Evolutionary conservation across 2,329 filamentous ascomycete species (phyloP), one percentile per base, ranked within the genome.

Genomic region (Berkeleyomyces rouxiae): DNA sequence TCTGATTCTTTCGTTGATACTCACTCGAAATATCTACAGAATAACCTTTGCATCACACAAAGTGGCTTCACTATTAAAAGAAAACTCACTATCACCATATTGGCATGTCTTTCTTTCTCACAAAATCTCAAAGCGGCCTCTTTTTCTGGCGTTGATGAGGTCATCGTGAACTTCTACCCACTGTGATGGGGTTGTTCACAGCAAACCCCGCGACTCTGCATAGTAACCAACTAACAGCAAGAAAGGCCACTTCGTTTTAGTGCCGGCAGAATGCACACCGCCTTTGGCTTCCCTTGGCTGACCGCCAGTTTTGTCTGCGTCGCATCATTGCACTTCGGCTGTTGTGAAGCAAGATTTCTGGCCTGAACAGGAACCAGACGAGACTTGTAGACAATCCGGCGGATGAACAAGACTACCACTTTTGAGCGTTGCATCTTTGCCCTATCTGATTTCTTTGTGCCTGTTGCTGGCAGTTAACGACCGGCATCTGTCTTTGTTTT

Each of bases 231-330:
- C 23, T 23, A 23, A 23, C 46, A 16, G 46, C 3, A 49, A 53
- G 51, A 31, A 11, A 10, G 49, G 23, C 36, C 13, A 39, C 11
- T 2, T 23, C 23, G 23, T 23, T 23, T 23, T 55, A 39, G 6
- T 59, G 57, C 57, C 57, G 0, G 57, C 57, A 59, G 40, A 59
- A 59, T n/a, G 9, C 7, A 46, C 16, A 59, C 57, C 57, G 57
- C 57, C 13, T 59, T 40, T 33, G 39, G 4, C n/a, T 16, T 59
- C 13, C 23, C 31, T 33, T 23, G 40, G 40, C 40, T 44, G 57
- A 59, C 40, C 40, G 57, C 51, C 51, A 55, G 11, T 36, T 13
- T 4, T 55, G 49, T 7, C 36, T 53, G 57, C 6, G 36, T 46
- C 23, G 40, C 23, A 23, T 53, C 49, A 53, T 33, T 36, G 23